A percentile compares a stretch with the other conserved stretches of the same genome.
Conservation (phyloP, 352 stramenopile species). For the Phytophthora nicotianae region DNA sequence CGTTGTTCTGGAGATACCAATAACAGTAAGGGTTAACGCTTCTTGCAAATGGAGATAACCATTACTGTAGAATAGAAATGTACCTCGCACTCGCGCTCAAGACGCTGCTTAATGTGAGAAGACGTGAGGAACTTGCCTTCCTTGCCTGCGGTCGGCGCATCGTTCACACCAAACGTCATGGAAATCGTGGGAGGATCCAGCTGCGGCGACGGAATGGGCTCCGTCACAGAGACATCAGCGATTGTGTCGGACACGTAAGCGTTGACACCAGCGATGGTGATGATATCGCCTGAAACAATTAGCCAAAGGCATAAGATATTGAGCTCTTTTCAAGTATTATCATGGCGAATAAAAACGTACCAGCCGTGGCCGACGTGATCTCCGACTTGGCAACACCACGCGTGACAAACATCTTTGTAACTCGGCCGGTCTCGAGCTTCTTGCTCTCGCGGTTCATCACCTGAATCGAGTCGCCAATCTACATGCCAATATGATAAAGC, state of each 20-base stretch:
- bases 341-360: conserved; percentile 30
- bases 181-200: conserved; percentile 97
- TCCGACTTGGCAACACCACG: conserved; percentile 84
- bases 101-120: conserved; percentile 93
- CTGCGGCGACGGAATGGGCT: conserved; percentile 93
- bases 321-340: neutral
- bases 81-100: conserved; percentile 93
- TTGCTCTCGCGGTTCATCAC: conserved; percentile 89
- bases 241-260: conserved; percentile 91
- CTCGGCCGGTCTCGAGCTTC: conserved; percentile 72
- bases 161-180: conserved; percentile 98
- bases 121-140: conserved; percentile 98
- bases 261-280: conserved; percentile 96
- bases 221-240: conserved; percentile 64
- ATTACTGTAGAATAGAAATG: neutral
- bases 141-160: conserved; percentile 94
- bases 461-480: conserved; percentile 89
- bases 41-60: neutral
- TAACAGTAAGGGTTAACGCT: conserved; percentile 7
- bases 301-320: conserved; percentile 4
- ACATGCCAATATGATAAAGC: neutral
- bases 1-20: conserved; percentile 92
- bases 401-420: conserved; percentile 92
- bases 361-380: conserved; percentile 84
- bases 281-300: conserved; percentile 91